These are phyloP conservation scores for Colletotrichum sp. DNA, from an alignment of 2,329 filamentous ascomycete genomes.

Conservation along the genomic window DNA sequence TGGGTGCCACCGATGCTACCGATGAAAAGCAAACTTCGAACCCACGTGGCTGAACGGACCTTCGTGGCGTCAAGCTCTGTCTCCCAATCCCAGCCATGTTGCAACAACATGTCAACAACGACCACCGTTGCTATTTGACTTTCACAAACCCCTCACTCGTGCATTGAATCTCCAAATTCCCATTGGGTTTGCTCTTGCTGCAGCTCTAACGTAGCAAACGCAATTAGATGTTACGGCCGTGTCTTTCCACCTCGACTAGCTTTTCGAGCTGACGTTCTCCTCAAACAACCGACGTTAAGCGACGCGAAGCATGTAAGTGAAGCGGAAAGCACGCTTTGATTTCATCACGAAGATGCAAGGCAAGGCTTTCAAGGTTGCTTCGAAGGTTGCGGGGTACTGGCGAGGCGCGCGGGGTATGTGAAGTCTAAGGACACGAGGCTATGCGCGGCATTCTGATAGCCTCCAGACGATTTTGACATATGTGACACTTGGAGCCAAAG, in stretches of 20 bases:
- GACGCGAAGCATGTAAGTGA: background rate
- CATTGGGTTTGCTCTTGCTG: background rate
- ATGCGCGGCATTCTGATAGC: background rate
- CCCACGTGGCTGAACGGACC: slow-evolving; percentile 9
- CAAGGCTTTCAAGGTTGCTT: background rate
- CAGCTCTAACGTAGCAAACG: background rate
- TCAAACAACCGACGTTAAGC: slow-evolving; percentile 11
- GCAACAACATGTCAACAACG: background rate
- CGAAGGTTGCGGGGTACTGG: slow-evolving; percentile 17
- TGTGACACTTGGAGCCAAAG: background rate
- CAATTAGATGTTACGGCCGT: background rate
- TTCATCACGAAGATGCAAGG: background rate
- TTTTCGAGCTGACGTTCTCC: background rate
- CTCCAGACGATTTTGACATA: background rate
- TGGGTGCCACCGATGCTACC: background rate
- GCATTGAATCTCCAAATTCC: slow-evolving; percentile 7
- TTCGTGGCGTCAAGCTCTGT: background rate
- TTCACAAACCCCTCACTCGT: background rate
- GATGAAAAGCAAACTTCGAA: slow-evolving; percentile 1
- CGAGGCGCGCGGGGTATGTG: slow-evolving; percentile 10
- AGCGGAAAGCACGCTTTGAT: background rate
- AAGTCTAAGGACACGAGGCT: slow-evolving; percentile 9
- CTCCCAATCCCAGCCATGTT: background rate
- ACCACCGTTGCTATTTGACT: background rate
- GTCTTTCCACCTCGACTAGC: background rate